These are phyloP conservation scores for Pseudocercospora pini-densiflorae DNA, from an alignment of 2,329 filamentous ascomycete genomes.

Conservation along the genomic window DNA sequence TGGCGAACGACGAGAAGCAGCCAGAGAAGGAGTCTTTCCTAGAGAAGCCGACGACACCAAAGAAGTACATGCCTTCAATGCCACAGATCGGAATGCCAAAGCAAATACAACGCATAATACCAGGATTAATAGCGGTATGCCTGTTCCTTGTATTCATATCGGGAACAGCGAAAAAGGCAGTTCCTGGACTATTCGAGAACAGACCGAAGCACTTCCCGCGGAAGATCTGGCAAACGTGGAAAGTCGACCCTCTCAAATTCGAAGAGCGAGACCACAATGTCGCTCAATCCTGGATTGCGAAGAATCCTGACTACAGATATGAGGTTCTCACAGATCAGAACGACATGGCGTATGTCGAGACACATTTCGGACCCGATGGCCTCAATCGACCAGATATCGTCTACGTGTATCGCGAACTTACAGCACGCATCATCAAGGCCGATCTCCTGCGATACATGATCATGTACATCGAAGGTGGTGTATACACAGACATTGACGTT, in stretches of 20 bases:
- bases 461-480: constrained; percentile 68
- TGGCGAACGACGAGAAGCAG: constrained; percentile 17
- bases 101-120: constrained; percentile 55
- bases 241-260: constrained; percentile 68
- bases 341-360: constrained; percentile 69
- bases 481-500: constrained; percentile 66
- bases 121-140: constrained; percentile 52
- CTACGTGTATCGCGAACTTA: constrained; percentile 63
- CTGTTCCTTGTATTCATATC: constrained; percentile 52
- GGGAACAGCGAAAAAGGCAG: constrained; percentile 28
- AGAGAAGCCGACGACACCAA: constrained; percentile 15
- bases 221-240: constrained; percentile 82
- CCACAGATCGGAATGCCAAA: constrained; percentile 47
- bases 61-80: constrained; percentile 27
- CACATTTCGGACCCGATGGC: constrained; percentile 67
- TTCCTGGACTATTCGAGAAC: constrained; percentile 27
- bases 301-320: constrained; percentile 70
- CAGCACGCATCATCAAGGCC: constrained; percentile 68
- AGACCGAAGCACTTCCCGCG: constrained; percentile 56
- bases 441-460: constrained; percentile 69
- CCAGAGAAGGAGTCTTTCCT: constrained; percentile 14
- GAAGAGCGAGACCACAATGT: constrained; percentile 65
- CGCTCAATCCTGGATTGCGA: constrained; percentile 67
- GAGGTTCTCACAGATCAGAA: constrained; percentile 73
- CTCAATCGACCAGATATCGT: constrained; percentile 71